Base-by-base conservation (phyloP, 495 filamentous ascomycete genomes). In the Daldinia loculata region DNA sequence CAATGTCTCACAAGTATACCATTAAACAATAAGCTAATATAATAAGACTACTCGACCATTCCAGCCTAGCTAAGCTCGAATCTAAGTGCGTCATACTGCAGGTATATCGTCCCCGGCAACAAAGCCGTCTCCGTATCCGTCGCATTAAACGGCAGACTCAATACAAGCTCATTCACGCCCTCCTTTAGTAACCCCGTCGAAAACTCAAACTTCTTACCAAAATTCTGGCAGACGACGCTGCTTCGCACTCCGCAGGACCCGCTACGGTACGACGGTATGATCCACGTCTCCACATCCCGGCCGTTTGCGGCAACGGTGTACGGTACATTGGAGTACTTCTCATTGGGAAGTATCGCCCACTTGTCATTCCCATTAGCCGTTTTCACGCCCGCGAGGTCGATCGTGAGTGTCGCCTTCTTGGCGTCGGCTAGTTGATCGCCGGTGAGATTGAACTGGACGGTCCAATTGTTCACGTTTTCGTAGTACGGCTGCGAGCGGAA, bases 1-100 rank as follows among this genome's bases (percentile, higher is more conserved):
- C 32, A 36, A 12, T 36, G 34, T 36, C 34, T 36, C 34, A 36
- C 34, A 36, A 36, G 12, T 14, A 36, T 4, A 9, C 34, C 34
- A 12, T 12, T 36, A 11, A 36, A 36, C 34, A 36, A 36, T 36
- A 14, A 36, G 12, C 34, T 12, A 14, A 32, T 2, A 29, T 29
- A 4, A 32, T 32, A 32, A 32, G 29, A 32, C 29, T 32, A 30
- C 29, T 8, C 27, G 27, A 29, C 27, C 27, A 7, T 29, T 29
- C 27, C 27, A 32, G 29, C 34, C 12, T 59, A 78, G n/a, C 66
- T 63, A 39, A 87, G 27, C 65, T 87, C 84, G 22, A 85, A 67
- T 43, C 81, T 74, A 63, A 86, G 65, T 9, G 84, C 84, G 78
- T 86, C 82, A 65, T 87, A 86, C 74, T 87, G 82, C 32, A 86